These are phyloP conservation scores for Phoma sp. DNA, from an alignment of 2,329 filamentous ascomycete species.

Conservation along the genomic window DNA sequence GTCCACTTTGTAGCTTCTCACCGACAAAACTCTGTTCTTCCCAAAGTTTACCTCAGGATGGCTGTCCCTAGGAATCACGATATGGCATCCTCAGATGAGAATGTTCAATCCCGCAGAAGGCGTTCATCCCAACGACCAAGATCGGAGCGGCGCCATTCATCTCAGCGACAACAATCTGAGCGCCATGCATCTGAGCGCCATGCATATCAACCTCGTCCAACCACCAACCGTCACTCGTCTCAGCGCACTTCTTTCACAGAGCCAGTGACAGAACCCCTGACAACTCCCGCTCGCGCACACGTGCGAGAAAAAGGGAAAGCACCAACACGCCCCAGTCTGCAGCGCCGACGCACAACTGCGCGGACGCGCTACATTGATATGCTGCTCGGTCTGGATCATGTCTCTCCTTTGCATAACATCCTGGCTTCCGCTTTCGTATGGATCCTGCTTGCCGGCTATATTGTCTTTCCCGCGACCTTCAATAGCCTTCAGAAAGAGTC, in stretches of 20 bases:
- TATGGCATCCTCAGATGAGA: background rate
- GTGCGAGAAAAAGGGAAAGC: background rate
- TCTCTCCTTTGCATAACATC: constrained; percentile 56
- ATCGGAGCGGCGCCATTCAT: background rate
- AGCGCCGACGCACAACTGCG: constrained; percentile 35
- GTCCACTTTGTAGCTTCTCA: background rate
- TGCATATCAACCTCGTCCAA: background rate
- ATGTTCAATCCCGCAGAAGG: background rate
- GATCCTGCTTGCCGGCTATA: constrained; percentile 60
- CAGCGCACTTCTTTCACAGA: background rate
- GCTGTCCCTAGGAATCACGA: background rate
- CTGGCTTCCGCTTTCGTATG: constrained; percentile 55
- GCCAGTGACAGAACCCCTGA: background rate
- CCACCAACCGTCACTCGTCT: background rate
- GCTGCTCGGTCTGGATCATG: constrained; percentile 55
- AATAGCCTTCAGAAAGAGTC: constrained; percentile 50
- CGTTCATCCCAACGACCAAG: background rate
- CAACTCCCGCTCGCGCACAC: background rate
- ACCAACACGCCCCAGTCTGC: constrained; percentile 23
- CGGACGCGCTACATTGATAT: constrained; percentile 48
- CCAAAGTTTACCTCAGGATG: background rate
- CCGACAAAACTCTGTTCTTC: background rate
- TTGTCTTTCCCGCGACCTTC: constrained; percentile 61
- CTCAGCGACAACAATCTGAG: background rate
- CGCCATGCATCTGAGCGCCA: background rate